Base-by-base conservation (phyloP, 2,329 filamentous ascomycete species). In the Hortaea werneckii region DNA sequence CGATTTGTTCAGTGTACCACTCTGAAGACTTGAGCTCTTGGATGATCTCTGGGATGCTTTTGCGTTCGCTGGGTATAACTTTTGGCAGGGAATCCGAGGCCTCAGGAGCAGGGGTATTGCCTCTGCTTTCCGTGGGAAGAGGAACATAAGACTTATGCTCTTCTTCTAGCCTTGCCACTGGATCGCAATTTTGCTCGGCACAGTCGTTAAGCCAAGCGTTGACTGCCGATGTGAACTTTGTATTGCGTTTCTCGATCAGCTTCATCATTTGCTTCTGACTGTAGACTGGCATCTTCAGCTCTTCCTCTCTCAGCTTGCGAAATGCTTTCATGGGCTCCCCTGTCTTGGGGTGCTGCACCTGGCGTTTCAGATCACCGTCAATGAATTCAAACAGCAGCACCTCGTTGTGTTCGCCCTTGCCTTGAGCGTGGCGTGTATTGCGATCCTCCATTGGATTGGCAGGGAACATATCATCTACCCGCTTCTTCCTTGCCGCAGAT, bases 1-100 rank as follows among this genome's bases (percentile, higher is more conserved):
- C 89, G 52, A 98, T 88, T 65, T 98, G 92, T 0, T 82, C 83
- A 4, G 81, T 85, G 59, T 98, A 98, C 86, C 89, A 94, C 26
- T 89, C 75, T 55, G 84, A 78, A 6, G 79, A 76, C 57, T 87
- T 87, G 32, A 98, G 79, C 59, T 95, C 87, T 29, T 80, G 73
- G 2, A 98, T 74, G 30, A 98, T 96, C 43, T 94, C 85, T 0
- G 85, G 75, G 29, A 98, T 86, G 1, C 77, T 73, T 59, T 87
- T 84, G 39, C 92, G 77, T 52, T 94, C 85, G 40, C 75, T 79
- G 0, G 90, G 90, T 42, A 96, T 94, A 1, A 73, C 76, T 29
- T 77, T 73, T 0, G 87, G 87, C 13, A 87, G 62, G 0, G 70
- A 71, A 42, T 67, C 62, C 20, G 20, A 20, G 20, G 20, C 20